Base-by-base conservation (phyloP, 164 flowering plant species). In the Dillenia turbinata region DNA sequence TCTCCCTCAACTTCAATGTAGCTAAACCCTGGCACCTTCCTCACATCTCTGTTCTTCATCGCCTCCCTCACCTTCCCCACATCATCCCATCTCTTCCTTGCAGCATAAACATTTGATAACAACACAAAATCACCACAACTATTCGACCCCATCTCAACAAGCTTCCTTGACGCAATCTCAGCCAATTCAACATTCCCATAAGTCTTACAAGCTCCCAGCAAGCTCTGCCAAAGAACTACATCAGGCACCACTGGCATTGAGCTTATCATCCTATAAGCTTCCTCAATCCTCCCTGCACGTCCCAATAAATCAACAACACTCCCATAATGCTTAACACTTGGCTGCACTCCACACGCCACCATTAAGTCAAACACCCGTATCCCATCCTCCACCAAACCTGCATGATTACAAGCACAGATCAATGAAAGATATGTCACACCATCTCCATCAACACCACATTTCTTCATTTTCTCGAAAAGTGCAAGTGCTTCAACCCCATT, bases 1-100 rank as follows among this genome's bases (percentile, higher is more conserved):
- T 52, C 65, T 44, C 96, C 96, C 10, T 76, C 75, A 15, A 79
- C 77, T 71, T 86, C 92, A 22, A 72, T 83, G 81, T 76, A 89
- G 66, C 97, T 89, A 64, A 88, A 85, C 1, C 96, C 97, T 2
- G 99, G 96, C 47, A 85, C 75, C 78, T 94, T 94, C 68, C 72
- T 87, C 51, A 88, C 89, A 63, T 84, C 84, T 57, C 66, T 78
- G 8, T 13, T 75, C 64, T 71, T 89, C 97, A 94, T 94, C 2
- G 85, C 85, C 54, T 84, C 85, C 66, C 97, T 78, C 33, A 89
- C 90, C 61, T 78, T 73, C 26, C 83, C 85, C 26, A 94, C 97
- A 70, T 94, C 95, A 13, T 69, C 74, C 96, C 97, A 94, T 69
- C 91, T 81, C 66, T 67, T 69, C 9, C 66, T 75, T 0, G 87